Conservation (phyloP, 495 filamentous ascomycete species). For the Corynascus novoguineensis region DNA sequence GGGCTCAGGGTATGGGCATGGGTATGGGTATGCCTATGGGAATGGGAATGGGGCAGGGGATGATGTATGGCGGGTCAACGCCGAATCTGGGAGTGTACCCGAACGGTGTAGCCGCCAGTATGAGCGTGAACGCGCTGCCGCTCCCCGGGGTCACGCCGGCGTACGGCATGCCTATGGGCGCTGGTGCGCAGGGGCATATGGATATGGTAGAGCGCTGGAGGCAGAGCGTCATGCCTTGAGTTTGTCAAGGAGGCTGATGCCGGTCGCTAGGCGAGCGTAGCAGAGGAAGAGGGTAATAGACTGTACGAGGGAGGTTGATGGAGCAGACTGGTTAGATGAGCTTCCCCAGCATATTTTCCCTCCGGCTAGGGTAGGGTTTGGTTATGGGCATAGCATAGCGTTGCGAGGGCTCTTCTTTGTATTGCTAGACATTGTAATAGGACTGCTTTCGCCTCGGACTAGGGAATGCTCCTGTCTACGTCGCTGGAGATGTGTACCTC, state of each 20-base stretch:
- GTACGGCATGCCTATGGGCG: not conserved
- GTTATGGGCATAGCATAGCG: conserved; percentile 6
- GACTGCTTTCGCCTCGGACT: not conserved
- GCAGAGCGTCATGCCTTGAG: conserved; percentile 62
- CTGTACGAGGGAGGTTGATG: not conserved
- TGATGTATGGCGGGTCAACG: conserved; percentile 12
- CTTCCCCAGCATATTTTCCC: not conserved
- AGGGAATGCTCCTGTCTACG: not conserved
- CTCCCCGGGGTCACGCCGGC: not conserved
- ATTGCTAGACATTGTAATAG: not conserved
- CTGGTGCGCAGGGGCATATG: not conserved
- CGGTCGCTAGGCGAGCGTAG: no score
- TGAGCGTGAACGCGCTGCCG: not conserved
- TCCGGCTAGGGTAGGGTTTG: not conserved
- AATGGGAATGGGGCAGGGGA: not conserved
- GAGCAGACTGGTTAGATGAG: not conserved
- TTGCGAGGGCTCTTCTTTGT: conserved; percentile 1
- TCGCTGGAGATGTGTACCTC: not conserved
- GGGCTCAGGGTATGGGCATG: not conserved
- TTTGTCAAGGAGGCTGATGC: not conserved
- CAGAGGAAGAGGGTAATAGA: not conserved
- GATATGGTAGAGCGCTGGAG: conserved; percentile 83
- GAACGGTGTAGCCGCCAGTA: not conserved
- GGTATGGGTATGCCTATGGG: not conserved
- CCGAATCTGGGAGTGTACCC: conserved; percentile 6